These are phyloP conservation scores for Colletotrichum chrysophilum DNA, from an alignment of 2,329 filamentous ascomycete genomes.

Conservation along the genomic window DNA sequence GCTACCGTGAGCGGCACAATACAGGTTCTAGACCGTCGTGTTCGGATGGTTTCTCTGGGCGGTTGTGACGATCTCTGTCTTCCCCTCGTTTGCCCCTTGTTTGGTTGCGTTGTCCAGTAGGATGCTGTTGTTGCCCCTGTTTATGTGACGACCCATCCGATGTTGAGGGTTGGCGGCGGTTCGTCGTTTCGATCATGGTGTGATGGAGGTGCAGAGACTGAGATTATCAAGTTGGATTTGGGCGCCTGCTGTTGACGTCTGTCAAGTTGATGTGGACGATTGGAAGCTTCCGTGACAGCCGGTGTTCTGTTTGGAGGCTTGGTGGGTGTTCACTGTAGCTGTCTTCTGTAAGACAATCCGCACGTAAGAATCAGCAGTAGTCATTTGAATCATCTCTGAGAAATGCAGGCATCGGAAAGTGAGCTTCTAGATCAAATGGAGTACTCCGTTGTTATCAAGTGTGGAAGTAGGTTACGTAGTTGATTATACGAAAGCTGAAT, in stretches of 20 bases:
- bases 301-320: background rate
- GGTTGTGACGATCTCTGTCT: background rate
- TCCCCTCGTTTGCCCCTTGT: background rate
- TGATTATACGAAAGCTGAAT: fast-evolving
- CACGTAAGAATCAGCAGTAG: fast-evolving
- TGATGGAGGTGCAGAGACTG: background rate
- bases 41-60: background rate
- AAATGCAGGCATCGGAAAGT: background rate
- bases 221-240: background rate
- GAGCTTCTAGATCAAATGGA: background rate
- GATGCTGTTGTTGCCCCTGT: background rate
- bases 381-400: background rate
- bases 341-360: fast-evolving
- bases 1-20: background rate
- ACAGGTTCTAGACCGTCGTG: background rate
- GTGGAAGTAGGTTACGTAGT: background rate
- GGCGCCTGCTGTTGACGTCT: background rate
- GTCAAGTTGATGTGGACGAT: background rate
- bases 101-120: background rate
- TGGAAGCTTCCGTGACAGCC: background rate
- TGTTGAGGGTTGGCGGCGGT: background rate
- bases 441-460: fast-evolving
- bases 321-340: background rate
- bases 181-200: background rate
- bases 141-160: background rate